Percentiles rank a stretch among this genome's conserved stretches.
Conservation (phyloP, 768 basidiomycete genomes). For the Boletales sp. region DNA sequence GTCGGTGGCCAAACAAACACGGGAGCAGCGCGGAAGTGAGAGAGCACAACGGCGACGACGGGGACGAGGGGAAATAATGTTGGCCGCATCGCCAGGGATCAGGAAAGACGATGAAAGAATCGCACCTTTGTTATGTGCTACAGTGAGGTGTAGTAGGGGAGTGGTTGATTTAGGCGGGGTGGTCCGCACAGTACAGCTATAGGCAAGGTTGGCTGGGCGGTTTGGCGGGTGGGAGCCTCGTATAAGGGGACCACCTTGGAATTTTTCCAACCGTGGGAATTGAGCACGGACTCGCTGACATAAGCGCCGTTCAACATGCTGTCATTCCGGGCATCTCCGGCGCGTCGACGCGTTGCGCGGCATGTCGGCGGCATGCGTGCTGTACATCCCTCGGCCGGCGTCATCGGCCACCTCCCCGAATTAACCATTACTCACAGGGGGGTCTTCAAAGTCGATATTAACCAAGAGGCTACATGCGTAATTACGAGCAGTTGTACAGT, state of each 20-base stretch:
- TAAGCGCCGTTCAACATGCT: conserved; percentile 33
- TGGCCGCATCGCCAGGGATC: conserved; percentile 19
- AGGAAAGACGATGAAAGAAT: conserved; percentile 21
- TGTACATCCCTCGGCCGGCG: conserved; percentile 17
- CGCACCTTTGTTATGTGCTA: conserved; percentile 31
- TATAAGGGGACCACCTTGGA: conserved; percentile 28
- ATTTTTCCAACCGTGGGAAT: conserved; percentile 33
- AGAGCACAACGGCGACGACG: conserved; percentile 27
- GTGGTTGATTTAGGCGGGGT: conserved; percentile 32
- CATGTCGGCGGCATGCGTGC: background rate
- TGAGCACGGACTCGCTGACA: conserved; percentile 35
- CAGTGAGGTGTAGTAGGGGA: conserved; percentile 19
- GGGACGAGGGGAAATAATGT: conserved; percentile 7
- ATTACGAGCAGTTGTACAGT: conserved; percentile 18
- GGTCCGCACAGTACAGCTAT: conserved; percentile 34
- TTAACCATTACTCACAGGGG: conserved; percentile 10
- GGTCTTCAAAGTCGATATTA: conserved; percentile 7
- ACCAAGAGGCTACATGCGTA: conserved; percentile 13
- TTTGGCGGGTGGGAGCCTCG: conserved; percentile 37
- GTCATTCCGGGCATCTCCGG: conserved; percentile 22
- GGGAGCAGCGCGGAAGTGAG: conserved; percentile 17
- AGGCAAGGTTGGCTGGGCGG: conserved; percentile 36
- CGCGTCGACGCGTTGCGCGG: conserved; percentile 14
- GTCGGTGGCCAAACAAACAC: conserved; percentile 37
- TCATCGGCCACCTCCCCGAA: conserved; percentile 13